phyloP scores from a whole-genome alignment of 768 basidiomycete genomes.

The Cystobasidium tubakii region DNA sequence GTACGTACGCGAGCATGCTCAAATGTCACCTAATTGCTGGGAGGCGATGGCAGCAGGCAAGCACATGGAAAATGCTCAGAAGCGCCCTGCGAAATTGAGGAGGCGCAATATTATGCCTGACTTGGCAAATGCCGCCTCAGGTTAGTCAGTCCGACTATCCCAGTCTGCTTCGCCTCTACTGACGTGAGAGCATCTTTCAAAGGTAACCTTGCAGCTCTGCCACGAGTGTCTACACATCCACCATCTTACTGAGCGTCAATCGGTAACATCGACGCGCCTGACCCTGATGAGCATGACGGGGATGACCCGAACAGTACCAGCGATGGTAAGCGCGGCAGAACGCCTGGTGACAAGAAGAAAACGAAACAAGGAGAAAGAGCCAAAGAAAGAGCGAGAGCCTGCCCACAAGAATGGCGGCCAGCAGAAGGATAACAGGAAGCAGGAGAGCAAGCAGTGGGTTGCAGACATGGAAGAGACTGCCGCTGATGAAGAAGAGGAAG shows the following conservation, averaged over 20 bases:
- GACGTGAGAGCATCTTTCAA: background rate
- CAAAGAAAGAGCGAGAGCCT: background rate
- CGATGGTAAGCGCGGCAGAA: background rate
- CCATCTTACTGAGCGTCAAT: background rate
- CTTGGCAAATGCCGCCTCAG: background rate
- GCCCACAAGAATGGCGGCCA: background rate
- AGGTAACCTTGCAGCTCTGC: background rate
- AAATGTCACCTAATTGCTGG: background rate
- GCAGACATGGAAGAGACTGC: background rate
- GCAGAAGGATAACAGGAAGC: slow-evolving; percentile 15
- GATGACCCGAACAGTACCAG: background rate
- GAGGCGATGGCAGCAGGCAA: background rate
- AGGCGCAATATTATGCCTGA: background rate
- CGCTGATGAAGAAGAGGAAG: background rate
- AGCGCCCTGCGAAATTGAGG: background rate
- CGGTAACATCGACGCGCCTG: background rate
- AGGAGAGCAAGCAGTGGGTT: background rate
- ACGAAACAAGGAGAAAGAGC: background rate
- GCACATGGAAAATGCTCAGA: background rate
- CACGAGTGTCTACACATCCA: background rate
- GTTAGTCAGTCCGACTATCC: background rate
- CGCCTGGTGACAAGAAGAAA: background rate
- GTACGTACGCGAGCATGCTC: background rate
- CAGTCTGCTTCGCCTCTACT: too few species aligned
- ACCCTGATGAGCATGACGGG: background rate